These are phyloP conservation scores for Boeremia lycopersici DNA, from an alignment of 2,329 filamentous ascomycete genomes.

Conservation along the genomic window DNA sequence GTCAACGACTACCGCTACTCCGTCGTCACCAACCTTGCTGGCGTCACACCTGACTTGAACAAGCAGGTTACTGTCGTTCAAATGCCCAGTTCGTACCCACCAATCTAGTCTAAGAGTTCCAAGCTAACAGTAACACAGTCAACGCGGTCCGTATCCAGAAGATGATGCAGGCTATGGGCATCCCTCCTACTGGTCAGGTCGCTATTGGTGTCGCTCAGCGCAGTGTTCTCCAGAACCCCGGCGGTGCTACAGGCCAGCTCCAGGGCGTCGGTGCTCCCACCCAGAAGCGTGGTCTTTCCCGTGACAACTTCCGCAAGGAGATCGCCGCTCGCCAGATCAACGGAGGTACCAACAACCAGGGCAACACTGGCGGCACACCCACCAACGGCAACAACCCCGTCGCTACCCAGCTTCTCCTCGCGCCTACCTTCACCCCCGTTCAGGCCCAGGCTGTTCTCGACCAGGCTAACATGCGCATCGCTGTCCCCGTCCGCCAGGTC, in stretches of 20 bases:
- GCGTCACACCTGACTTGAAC: slow-evolving; percentile 42
- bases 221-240: slow-evolving; percentile 44
- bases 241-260: slow-evolving; percentile 42
- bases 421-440: slow-evolving; percentile 45
- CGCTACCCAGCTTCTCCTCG: slow-evolving; percentile 41
- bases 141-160: slow-evolving; percentile 45
- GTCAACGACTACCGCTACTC: slow-evolving; percentile 47
- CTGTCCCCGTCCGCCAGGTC: slow-evolving; percentile 42
- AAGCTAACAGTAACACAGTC: slow-evolving; percentile 31
- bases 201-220: slow-evolving; percentile 46
- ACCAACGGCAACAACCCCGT: slow-evolving; percentile 43
- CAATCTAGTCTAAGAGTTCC: too few species aligned
- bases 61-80: slow-evolving; percentile 46
- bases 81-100: slow-evolving; percentile 40
- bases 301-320: slow-evolving; percentile 32
- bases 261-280: slow-evolving; percentile 26
- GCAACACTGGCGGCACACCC: slow-evolving; percentile 27
- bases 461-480: slow-evolving; percentile 44
- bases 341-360: slow-evolving; percentile 11
- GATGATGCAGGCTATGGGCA: slow-evolving; percentile 44
- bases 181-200: slow-evolving; percentile 40
- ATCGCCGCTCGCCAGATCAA: slow-evolving; percentile 27
- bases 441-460: slow-evolving; percentile 44
- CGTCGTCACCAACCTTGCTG: slow-evolving; percentile 42
- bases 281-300: slow-evolving; percentile 27